Conservation (phyloP, 1,284 basidiomycete genomes). For the Heterobasidion occidentale region DNA sequence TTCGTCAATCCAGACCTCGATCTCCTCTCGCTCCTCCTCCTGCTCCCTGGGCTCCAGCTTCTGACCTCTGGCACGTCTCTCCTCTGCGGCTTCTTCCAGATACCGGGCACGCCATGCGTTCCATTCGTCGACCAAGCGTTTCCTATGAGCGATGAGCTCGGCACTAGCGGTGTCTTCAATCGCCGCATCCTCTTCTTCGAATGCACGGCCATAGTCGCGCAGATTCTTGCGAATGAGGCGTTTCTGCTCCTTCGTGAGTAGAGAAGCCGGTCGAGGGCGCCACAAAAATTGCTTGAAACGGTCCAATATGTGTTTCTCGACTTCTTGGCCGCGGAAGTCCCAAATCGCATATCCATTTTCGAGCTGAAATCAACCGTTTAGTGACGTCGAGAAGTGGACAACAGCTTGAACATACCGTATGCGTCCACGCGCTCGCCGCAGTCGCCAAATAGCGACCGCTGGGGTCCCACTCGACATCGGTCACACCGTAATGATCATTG, state of each 20-base stretch:
- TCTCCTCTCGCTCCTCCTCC: slow-evolving; percentile 72
- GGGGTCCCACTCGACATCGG: slow-evolving; percentile 98
- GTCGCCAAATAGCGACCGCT: slow-evolving; percentile 92
- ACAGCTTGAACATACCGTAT: slow-evolving; percentile 52
- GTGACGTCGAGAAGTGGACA: slow-evolving; percentile 2
- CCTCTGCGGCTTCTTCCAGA: slow-evolving; percentile 52
- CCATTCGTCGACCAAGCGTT: slow-evolving; percentile 95
- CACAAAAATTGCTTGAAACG: slow-evolving; percentile 99
- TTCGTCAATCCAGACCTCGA: slow-evolving; percentile 89
- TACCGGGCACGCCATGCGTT: slow-evolving; percentile 83
- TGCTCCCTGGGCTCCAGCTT: slow-evolving; percentile 28
- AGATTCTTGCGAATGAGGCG: slow-evolving; percentile 82
- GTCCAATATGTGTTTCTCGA: slow-evolving; percentile 85
- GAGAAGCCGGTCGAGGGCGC: slow-evolving; percentile 87
- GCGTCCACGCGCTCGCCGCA: slow-evolving; percentile 92
- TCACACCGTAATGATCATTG: slow-evolving; percentile 97
- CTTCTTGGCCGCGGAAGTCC: slow-evolving; percentile 95
- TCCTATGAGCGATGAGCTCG: slow-evolving; percentile 87
- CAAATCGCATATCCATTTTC: slow-evolving; percentile 97
- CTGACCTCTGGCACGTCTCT: slow-evolving; percentile 23
- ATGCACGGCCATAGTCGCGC: slow-evolving; percentile 85
- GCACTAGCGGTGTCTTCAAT: slow-evolving; percentile 94
- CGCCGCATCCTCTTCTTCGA: slow-evolving; percentile 96
- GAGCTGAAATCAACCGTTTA: slow-evolving; percentile 43
- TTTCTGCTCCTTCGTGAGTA: slow-evolving; percentile 87